phyloP scores from a whole-genome alignment of 2,329 filamentous ascomycete genomes.

The Arthrobotrys musiformis region DNA sequence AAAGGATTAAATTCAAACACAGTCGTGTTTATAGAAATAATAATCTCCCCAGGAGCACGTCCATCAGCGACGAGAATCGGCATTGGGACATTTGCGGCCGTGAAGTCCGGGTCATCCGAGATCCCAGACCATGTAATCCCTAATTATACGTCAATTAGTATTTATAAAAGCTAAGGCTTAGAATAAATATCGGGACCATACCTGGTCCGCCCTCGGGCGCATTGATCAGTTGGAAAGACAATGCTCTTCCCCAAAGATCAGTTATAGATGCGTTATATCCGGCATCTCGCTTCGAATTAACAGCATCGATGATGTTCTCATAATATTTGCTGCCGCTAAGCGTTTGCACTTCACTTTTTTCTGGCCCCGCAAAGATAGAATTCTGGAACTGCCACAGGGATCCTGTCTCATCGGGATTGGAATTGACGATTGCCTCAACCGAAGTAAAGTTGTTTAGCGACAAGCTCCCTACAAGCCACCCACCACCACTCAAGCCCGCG shows the following conservation, averaged over 20 bases:
- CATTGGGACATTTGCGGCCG: slow-evolving; percentile 73
- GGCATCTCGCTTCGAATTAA: slow-evolving; percentile 71
- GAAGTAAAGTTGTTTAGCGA: slow-evolving; percentile 68
- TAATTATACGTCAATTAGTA: neutral
- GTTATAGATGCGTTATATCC: slow-evolving; percentile 78
- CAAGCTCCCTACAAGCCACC: slow-evolving; percentile 85
- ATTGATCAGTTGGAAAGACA: slow-evolving; percentile 43
- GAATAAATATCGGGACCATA: slow-evolving; percentile 66
- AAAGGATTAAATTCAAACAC: slow-evolving; percentile 82
- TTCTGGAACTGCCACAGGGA: slow-evolving; percentile 73
- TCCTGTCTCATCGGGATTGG: slow-evolving; percentile 57
- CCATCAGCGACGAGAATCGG: slow-evolving; percentile 79
- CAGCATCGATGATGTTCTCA: slow-evolving; percentile 69
- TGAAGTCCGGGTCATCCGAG: slow-evolving; percentile 71
- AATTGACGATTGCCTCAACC: slow-evolving; percentile 34
- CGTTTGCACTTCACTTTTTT: slow-evolving; percentile 50
- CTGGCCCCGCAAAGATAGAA: slow-evolving; percentile 70
- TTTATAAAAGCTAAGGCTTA: slow-evolving; percentile 69
- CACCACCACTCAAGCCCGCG: slow-evolving; percentile 81
- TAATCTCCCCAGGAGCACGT: slow-evolving; percentile 70
- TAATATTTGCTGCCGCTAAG: slow-evolving; percentile 68
- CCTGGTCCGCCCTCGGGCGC: slow-evolving; percentile 61
- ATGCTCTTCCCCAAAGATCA: slow-evolving; percentile 75
- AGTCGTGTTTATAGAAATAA: slow-evolving; percentile 77
- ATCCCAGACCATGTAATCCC: slow-evolving; percentile 84